These are phyloP conservation scores for Cyanidiococcus yangmingshanensis DNA, from an alignment of 23 red algal species.

Conservation along the genomic window DNA sequence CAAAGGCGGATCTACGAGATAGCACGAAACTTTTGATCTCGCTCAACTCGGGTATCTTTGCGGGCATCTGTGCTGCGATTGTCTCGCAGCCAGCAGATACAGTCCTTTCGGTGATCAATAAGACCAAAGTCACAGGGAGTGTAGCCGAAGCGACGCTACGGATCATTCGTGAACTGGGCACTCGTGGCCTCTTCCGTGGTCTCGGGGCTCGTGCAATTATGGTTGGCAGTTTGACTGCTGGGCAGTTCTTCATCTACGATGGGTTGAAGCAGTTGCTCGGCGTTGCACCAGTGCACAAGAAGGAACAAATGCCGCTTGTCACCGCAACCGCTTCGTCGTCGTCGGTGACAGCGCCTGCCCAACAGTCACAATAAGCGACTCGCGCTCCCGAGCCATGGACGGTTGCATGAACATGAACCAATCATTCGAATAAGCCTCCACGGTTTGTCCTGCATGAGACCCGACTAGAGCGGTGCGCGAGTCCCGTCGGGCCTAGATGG, in stretches of 20 bases:
- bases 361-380: not conserved
- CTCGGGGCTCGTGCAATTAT: slow-evolving; percentile 61
- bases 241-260: slow-evolving; percentile 83
- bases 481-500: no score
- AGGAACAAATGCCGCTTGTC: not conserved
- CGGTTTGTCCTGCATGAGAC: no score
- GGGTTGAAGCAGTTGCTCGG: slow-evolving; percentile 43
- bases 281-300: slow-evolving; percentile 8
- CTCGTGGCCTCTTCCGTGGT: slow-evolving; percentile 50
- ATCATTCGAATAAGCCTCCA: no score
- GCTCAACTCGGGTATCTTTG: slow-evolving; percentile 61
- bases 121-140: slow-evolving; percentile 40
- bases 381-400: no score
- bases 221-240: slow-evolving; percentile 73
- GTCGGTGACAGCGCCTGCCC: not conserved
- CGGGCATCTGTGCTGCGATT: slow-evolving; percentile 72
- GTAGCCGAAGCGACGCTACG: slow-evolving; percentile 36
- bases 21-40: slow-evolving; percentile 66
- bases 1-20: slow-evolving; percentile 15
- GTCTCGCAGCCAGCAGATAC: slow-evolving; percentile 94
- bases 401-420: no score
- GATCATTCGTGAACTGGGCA: slow-evolving; percentile 41
- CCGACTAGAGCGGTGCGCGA: no score
- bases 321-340: not conserved
- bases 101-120: slow-evolving; percentile 80